A percentile compares a stretch with the other conserved stretches of the same genome.
Conservation (phyloP, 176 grass and related monocot species). For the Ensete ventricosum region DNA sequence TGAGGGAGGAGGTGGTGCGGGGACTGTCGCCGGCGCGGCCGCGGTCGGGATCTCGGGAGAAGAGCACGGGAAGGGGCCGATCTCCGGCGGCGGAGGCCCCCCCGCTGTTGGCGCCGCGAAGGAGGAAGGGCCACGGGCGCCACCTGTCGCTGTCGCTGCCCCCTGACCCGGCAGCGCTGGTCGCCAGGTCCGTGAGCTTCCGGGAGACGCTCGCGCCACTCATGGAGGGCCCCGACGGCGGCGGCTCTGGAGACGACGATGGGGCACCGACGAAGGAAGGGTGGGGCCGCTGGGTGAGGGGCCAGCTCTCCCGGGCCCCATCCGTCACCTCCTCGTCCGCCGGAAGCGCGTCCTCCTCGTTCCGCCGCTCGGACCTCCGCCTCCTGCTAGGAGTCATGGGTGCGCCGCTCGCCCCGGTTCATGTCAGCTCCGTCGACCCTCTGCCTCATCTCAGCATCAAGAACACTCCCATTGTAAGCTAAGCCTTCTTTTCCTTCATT, state of each 20-base stretch:
- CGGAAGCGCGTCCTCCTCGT: not conserved
- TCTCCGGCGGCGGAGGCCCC: not conserved
- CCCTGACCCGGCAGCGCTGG: not conserved
- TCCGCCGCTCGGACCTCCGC: slow-evolving; percentile 7
- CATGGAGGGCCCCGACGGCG: slow-evolving; percentile 4
- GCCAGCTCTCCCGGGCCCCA: not conserved
- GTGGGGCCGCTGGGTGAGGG: not conserved
- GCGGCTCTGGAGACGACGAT: not conserved
- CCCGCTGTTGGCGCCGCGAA: not conserved
- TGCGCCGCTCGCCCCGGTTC: slow-evolving; percentile 1
- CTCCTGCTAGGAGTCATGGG: slow-evolving; percentile 6
- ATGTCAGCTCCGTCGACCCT: not conserved
- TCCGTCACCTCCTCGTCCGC: not conserved
- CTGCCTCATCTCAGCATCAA: slow-evolving; percentile 12
- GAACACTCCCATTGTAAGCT: slow-evolving; percentile 4
- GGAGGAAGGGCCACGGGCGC: slow-evolving; percentile 4
- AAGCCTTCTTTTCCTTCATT: not conserved
- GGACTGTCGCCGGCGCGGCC: not conserved
- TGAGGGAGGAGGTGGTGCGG: not conserved
- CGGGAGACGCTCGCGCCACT: not conserved
- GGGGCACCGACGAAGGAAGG: not conserved
- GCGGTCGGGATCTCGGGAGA: not conserved
- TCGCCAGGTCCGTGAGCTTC: not conserved
- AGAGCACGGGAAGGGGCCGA: not conserved
- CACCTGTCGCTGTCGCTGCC: not conserved